Base-by-base conservation (phyloP, 1,284 basidiomycete genomes). In the Cryptococcus amylolentus region DNA sequence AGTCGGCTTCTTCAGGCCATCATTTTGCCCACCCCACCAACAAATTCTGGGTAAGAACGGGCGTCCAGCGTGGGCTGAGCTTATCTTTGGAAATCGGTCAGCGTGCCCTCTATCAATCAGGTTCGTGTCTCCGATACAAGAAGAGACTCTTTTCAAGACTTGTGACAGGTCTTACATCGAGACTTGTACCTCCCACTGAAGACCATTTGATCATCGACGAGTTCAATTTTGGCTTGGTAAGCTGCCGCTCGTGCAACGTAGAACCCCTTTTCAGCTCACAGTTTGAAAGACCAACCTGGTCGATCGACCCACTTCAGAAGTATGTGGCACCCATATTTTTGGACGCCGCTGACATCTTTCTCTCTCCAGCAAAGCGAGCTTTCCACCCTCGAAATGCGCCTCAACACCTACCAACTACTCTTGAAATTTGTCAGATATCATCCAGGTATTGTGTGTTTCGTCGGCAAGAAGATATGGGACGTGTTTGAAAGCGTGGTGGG, bases 21-120 rank as follows among this genome's bases (percentile, higher is more conserved):
- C 87, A 89, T 69, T 90, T 85, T 67, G 86, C 83, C 1, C 83
- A 86, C 63, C 84, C 83, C 1, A 84, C 83, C 1, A 90, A 90
- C 68, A 76, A 76, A 58, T 79, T 75, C 57, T 79, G 74, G 73
- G 71, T 72, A 43, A 50, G 69, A 56, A 14, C 10, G 10, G 16
- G 20, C 7, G 31, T 27, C 13, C 13, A 16, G 42, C 9, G 6
- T 40, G 35, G 13, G 8, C 41, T 27, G 26, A 12, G 47, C 16
- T 26, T 44, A 20, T 27, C 23, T 23, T 23, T 28, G 37, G 26
- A 28, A 41, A 41, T 27, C 3, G 13, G 18, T 16, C 47, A 70
- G 84, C 77, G 77, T 47, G 84, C 82, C 53, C 78, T 87, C 0
- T 76, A 84, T 62, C 77, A 79, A 18, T 82, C 83, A 23, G 82